phyloP scores from a whole-genome alignment of 768 basidiomycete genomes.

The Cantharellus anzutake region DNA sequence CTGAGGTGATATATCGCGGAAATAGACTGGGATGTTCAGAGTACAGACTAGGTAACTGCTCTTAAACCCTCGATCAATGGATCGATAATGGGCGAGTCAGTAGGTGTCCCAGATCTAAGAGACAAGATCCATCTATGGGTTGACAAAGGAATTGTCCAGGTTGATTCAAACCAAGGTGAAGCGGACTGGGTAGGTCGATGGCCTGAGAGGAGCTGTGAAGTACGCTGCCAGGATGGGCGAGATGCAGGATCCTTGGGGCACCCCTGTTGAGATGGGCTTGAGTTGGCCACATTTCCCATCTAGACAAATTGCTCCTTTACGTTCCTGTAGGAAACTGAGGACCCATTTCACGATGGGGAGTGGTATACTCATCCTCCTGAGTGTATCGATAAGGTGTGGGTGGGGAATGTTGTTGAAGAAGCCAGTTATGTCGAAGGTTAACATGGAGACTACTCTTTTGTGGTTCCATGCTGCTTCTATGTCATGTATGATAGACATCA shows the following conservation, averaged over 20 bases:
- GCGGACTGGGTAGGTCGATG: too few relatives aligned
- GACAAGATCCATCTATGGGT: too few relatives aligned
- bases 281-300: neutral
- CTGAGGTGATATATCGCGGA: too few relatives aligned
- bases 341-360: slow-evolving; percentile 2
- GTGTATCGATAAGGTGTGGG: neutral
- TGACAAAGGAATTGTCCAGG: too few relatives aligned
- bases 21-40: too few relatives aligned
- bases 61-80: too few relatives aligned
- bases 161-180: too few relatives aligned
- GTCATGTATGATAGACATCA: slow-evolving; percentile 11
- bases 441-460: neutral
- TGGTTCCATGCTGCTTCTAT: slow-evolving; percentile 7
- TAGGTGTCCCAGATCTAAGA: too few relatives aligned
- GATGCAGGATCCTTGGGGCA: neutral
- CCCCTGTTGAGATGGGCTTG: neutral
- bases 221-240: neutral
- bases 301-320: neutral
- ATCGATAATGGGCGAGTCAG: too few relatives aligned
- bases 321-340: neutral
- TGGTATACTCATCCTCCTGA: neutral
- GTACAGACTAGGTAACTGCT: too few relatives aligned
- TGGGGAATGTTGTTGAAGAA: neutral
- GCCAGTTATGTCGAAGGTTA: neutral
- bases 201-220: neutral